phyloP scores from a whole-genome alignment of 306 rosid species.

The Dicorynia guianensis region DNA sequence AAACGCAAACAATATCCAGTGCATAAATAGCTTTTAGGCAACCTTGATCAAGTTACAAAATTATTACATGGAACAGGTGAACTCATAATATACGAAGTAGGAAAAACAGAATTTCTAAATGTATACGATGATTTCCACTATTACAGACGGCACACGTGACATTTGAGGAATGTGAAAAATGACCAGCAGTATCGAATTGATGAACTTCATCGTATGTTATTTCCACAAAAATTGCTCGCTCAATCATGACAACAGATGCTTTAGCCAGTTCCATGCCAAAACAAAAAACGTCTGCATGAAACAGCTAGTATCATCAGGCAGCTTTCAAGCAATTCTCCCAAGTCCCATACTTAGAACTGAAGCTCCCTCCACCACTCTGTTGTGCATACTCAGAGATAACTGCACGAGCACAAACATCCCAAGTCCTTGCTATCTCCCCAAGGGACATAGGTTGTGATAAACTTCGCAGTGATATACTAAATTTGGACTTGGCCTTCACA shows the following conservation, averaged over 20 bases:
- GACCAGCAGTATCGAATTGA: not conserved
- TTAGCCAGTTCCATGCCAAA: constrained; percentile 7
- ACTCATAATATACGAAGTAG: not conserved
- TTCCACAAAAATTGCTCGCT: constrained; percentile 1
- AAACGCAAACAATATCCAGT: not conserved
- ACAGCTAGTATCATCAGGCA: constrained; percentile 41
- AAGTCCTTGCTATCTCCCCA: constrained; percentile 74
- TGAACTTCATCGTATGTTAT: constrained; percentile 1
- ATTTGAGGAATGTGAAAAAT: too few species aligned
- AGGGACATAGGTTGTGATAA: constrained; percentile 88
- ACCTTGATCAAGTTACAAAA: constrained; percentile 24
- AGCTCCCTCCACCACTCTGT: constrained; percentile 89
- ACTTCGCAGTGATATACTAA: constrained; percentile 77
- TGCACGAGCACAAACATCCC: constrained; percentile 86
- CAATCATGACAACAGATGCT: constrained; percentile 14
- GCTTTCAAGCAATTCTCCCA: constrained; percentile 79
- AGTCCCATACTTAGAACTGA: constrained; percentile 86
- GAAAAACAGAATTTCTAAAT: constrained; percentile 16
- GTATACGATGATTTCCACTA: constrained; percentile 13
- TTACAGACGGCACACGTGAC: not conserved
- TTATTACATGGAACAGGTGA: not conserved
- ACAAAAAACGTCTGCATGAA: constrained; percentile 22
- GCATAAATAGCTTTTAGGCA: not conserved
- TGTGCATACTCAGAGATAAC: constrained; percentile 82
- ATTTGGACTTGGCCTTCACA: constrained; percentile 74